A percentile compares a stretch with the other conserved stretches of the same genome.
Evolutionary conservation across 2,329 filamentous ascomycete species (phyloP).

Genomic region (Aureobasidium namibiae): DNA sequence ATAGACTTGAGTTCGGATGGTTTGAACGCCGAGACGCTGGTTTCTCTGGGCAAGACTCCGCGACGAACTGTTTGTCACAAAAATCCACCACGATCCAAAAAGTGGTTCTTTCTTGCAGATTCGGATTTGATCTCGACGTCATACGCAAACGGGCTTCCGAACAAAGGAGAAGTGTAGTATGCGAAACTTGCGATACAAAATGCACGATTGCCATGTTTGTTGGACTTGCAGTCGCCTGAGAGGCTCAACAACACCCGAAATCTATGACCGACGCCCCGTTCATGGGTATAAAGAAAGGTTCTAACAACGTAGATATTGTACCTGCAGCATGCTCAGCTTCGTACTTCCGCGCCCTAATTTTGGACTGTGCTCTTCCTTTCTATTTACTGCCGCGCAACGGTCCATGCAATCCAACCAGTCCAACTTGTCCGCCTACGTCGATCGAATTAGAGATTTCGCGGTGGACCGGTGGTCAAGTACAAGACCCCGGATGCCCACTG

Average conservation of each 20-base stretch:
- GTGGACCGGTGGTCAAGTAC: not conserved
- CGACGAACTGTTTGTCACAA: conserved; percentile 2
- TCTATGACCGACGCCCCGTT: not conserved
- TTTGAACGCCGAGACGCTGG: not conserved
- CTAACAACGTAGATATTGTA: not conserved
- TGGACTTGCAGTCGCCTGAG: not conserved
- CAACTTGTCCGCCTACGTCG: conserved; percentile 3
- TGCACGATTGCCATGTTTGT: not conserved
- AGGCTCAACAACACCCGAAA: not conserved
- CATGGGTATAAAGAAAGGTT: not conserved
- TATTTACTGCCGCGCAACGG: not conserved
- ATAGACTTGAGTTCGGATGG: not conserved
- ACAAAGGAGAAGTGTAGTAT: not conserved
- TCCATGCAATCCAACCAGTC: not conserved
- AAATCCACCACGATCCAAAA: not conserved
- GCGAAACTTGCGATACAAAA: not conserved
- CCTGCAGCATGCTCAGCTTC: not conserved
- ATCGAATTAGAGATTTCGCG: not conserved
- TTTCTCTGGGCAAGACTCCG: not conserved
- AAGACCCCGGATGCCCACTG: not conserved
- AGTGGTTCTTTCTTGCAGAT: not conserved
- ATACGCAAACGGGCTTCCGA: not conserved
- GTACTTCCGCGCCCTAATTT: not conserved
- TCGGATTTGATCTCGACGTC: not conserved
- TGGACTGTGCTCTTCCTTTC: not conserved